Base-by-base conservation (phyloP, 805 yeast genomes). In the Isabelozyma gotoi region DNA sequence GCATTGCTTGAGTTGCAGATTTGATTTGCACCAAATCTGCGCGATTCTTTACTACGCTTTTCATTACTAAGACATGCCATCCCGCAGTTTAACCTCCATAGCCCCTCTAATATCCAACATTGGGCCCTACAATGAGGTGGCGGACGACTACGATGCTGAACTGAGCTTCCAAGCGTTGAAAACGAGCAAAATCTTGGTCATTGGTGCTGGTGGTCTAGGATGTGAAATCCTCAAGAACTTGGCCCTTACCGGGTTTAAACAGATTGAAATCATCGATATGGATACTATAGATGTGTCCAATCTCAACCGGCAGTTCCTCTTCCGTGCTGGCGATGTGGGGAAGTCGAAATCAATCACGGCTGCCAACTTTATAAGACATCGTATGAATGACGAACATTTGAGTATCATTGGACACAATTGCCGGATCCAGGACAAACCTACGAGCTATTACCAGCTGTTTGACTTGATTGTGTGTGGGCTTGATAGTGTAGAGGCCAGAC, bases 191-290 rank as follows among this genome's bases (percentile, higher is more conserved):
- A 50, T 72, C 5, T 51, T 72, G 19, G 79, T 80, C 6, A 76
- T 85, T 36, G 95, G 95, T 1, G 92, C 92, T 1, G 95, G 95
- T 0, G 95, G 95, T 0, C 65, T 86, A 18, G 95, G 95, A 3
- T 86, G 95, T 63, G 94, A 87, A 60, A 82, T 86, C 21, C 63
- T 86, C 37, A 87, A 87, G 62, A 77, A 85, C 59, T 68, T 87
- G 40, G 87, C 87, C 1, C 65, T 82, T 24, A 71, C 81, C n/a
- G 92, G 92, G 4, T 83, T 87, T 56, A 66, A 65, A 44, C 63
- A 80, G 38, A 78, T 87, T 21, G 80, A 83, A 45, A 77, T 87
- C 8, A 83, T 86, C 32, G 95, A 86, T 57, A 85, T 86, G 92
- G 95, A 86, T 60, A 84, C 88, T 2, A 84, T 86, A 41, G 94